A percentile compares a stretch with the other conserved stretches of the same genome.
These are phyloP conservation scores for Fusarium sp. DNA, from an alignment of 2,329 filamentous ascomycete genomes.

Conservation along the genomic window DNA sequence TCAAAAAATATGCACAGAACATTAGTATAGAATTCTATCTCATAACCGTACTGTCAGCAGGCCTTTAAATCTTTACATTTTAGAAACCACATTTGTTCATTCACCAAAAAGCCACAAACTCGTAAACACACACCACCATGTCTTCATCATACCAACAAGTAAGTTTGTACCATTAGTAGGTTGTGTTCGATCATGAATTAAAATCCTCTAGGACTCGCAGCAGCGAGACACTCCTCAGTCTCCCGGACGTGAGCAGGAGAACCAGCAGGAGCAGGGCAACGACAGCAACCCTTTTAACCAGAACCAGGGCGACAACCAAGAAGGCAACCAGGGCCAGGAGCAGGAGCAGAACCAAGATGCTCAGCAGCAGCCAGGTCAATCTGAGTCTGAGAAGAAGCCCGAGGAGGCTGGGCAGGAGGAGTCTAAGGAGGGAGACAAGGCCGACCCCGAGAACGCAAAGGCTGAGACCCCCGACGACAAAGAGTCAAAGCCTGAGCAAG, in stretches of 20 bases:
- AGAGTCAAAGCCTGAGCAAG: conserved; percentile 10
- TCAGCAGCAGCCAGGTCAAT: conserved; percentile 33
- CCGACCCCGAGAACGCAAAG: conserved; percentile 24
- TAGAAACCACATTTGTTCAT: conserved; percentile 5
- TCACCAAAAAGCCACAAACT: conserved; percentile 12
- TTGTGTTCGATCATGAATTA: background rate
- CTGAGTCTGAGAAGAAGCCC: conserved; percentile 20
- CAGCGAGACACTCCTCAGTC: conserved; percentile 35
- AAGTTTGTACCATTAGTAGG: conserved; percentile 7
- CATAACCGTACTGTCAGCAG: conserved; percentile 13
- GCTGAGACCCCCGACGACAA: conserved; percentile 22
- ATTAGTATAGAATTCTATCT: conserved; percentile 22
- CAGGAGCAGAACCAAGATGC: conserved; percentile 20
- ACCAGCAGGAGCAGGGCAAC: conserved; percentile 22
- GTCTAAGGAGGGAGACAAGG: conserved; percentile 24
- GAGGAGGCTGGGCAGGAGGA: background rate
- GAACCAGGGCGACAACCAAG: conserved; percentile 7
- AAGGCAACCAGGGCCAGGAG: conserved; percentile 13
- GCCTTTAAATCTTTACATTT: conserved; percentile 9
- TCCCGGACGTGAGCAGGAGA: conserved; percentile 15
- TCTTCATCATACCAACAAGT: conserved; percentile 42
- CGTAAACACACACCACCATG: conserved; percentile 31
- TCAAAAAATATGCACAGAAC: conserved; percentile 40
- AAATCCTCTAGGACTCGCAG: conserved; percentile 35
- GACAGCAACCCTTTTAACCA: conserved; percentile 27